Evolutionary conservation across 768 basidiomycete species (phyloP).

Genomic region (Agaricus bisporus): DNA sequence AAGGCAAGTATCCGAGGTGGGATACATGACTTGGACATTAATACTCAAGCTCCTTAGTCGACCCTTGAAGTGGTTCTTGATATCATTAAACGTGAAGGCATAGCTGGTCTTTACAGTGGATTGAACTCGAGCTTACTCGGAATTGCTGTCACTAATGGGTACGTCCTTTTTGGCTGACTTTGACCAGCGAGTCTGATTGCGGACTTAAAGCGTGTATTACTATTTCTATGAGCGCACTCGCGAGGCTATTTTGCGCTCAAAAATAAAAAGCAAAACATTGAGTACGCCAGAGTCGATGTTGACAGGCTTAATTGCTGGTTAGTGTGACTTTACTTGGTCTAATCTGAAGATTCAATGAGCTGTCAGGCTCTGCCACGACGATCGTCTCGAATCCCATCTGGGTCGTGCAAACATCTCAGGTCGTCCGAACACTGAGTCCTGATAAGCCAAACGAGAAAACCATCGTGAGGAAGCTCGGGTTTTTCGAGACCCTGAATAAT

Average conservation of each 20-base stretch:
- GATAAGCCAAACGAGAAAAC: constrained; percentile 22
- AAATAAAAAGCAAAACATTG: constrained; percentile 60
- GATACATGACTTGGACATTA: background rate
- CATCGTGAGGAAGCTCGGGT: constrained; percentile 45
- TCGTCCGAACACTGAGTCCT: constrained; percentile 50
- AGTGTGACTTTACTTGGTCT: constrained; percentile 8
- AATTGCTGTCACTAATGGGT: constrained; percentile 93
- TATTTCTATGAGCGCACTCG: constrained; percentile 81
- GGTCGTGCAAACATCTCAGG: constrained; percentile 92
- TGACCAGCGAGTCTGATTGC: constrained; percentile 2
- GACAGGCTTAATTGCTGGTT: constrained; percentile 83
- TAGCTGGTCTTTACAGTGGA: constrained; percentile 82
- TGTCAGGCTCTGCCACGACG: constrained; percentile 81
- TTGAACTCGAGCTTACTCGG: constrained; percentile 81
- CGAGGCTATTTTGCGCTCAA: constrained; percentile 47
- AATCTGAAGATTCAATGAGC: background rate
- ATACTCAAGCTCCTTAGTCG: constrained; percentile 34
- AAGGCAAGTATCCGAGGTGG: constrained; percentile 42
- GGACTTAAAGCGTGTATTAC: constrained; percentile 71
- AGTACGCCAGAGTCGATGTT: constrained; percentile 86
- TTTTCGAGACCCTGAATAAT: constrained; percentile 58
- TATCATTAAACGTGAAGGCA: constrained; percentile 79
- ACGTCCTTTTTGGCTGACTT: constrained; percentile 14
- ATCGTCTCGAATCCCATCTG: constrained; percentile 92
- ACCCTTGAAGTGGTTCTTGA: constrained; percentile 62